phyloP scores from a whole-genome alignment of 257 asterid species.

The Rhazya stricta region DNA sequence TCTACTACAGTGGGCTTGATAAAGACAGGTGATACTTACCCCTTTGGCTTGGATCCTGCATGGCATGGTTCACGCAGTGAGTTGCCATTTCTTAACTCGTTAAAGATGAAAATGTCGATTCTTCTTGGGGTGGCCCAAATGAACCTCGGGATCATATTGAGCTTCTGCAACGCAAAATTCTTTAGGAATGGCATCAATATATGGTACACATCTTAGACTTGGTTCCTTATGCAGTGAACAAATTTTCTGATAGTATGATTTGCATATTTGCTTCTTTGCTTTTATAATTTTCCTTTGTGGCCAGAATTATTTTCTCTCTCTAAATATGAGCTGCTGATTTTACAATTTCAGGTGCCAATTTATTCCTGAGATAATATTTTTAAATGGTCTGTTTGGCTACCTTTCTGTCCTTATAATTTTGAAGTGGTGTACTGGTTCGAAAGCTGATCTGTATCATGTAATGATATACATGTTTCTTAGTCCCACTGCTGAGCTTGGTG shows the following conservation, averaged over 20 bases:
- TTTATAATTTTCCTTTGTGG: background rate
- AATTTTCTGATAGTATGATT: background rate
- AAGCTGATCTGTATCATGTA: constrained; percentile 94
- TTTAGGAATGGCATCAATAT: constrained; percentile 67
- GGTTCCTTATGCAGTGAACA: background rate
- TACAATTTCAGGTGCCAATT: constrained; percentile 84
- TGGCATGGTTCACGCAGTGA: constrained; percentile 98
- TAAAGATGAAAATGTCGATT: constrained; percentile 99
- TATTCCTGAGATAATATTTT: constrained; percentile 83
- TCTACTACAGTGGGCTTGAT: constrained; percentile 82
- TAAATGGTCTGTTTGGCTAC: constrained; percentile 88
- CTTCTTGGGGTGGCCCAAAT: constrained; percentile 96
- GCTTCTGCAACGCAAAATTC: constrained; percentile 77
- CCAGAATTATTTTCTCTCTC: background rate
- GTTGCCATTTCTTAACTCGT: constrained; percentile 85
- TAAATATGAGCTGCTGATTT: constrained; percentile 6
- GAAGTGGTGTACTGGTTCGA: constrained; percentile 93
- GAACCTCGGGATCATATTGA: constrained; percentile 92
- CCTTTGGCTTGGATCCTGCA: constrained; percentile 95
- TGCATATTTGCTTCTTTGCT: background rate
- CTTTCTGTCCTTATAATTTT: constrained; percentile 78
- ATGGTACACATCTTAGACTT: constrained; percentile 50
- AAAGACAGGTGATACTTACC: constrained; percentile 75
- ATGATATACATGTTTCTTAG: constrained; percentile 99
- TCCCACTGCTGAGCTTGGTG: constrained; percentile 92